Percentiles rank a stretch among this genome's conserved stretches.
These are phyloP conservation scores for Durusdinium trenchii DNA, from an alignment of 73 alveolate species.

Conservation along the genomic window DNA sequence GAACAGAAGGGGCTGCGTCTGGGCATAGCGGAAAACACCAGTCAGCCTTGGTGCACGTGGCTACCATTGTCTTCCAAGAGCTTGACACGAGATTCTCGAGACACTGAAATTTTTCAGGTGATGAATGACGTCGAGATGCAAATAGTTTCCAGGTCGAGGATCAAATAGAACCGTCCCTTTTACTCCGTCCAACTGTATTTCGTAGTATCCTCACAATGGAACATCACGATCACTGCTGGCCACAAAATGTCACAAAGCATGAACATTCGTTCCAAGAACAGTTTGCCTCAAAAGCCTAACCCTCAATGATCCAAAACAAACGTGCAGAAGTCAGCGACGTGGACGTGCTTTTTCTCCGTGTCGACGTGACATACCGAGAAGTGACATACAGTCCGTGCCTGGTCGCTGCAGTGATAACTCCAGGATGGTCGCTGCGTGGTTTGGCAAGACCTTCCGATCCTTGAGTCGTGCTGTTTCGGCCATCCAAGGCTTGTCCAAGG, in stretches of 20 bases:
- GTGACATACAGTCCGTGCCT: background rate
- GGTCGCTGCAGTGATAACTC: background rate
- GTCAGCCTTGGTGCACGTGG: slow-evolving; percentile 32
- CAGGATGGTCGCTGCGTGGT: background rate
- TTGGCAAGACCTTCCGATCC: background rate
- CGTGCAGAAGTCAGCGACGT: too few species aligned
- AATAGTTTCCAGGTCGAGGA: slow-evolving; percentile 72
- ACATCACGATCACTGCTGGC: too few species aligned
- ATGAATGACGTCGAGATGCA: background rate
- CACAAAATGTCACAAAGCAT: too few species aligned
- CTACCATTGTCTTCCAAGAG: background rate
- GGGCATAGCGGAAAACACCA: slow-evolving; percentile 78
- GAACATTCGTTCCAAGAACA: too few species aligned
- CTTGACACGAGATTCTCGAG: background rate
- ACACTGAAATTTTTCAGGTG: background rate
- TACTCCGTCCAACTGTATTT: slow-evolving; percentile 76
- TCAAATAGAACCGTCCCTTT: slow-evolving; percentile 40
- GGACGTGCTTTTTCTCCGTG: too few species aligned
- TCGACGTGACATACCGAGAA: too few species aligned
- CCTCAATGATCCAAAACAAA: too few species aligned
- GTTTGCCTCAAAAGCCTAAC: too few species aligned
- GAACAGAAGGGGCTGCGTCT: slow-evolving; percentile 45
- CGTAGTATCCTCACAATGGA: slow-evolving; percentile 85
- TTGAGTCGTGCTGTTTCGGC: background rate
- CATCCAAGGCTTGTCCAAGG: background rate